Percentiles rank a stretch among this genome's conserved stretches.
Evolutionary conservation across 2,329 filamentous ascomycete genomes (phyloP).

Genomic region (Onygena corvina): DNA sequence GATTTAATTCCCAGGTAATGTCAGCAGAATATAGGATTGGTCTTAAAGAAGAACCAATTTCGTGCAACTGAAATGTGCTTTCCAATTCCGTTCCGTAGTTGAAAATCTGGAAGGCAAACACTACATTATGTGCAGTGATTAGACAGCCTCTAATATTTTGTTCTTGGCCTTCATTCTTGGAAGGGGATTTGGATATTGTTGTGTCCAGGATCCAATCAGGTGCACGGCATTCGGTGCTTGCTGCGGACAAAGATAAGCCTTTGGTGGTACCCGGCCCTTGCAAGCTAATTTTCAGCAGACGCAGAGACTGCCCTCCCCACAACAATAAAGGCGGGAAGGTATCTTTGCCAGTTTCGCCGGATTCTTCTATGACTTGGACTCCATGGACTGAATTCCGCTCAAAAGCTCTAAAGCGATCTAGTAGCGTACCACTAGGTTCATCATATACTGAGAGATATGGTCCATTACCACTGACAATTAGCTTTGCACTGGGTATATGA

Average conservation of each 20-base stretch:
- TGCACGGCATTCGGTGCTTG: slow-evolving; percentile 36
- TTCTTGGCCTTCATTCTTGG: slow-evolving; percentile 17
- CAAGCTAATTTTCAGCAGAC: slow-evolving; percentile 26
- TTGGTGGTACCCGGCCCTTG: slow-evolving; percentile 10
- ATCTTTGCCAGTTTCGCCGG: slow-evolving; percentile 12
- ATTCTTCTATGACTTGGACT: slow-evolving; percentile 20
- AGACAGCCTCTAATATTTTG: slow-evolving; percentile 42
- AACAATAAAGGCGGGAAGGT: slow-evolving; percentile 35
- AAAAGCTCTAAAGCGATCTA: slow-evolving; percentile 24
- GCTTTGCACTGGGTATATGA: slow-evolving; percentile 18
- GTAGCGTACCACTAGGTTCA: slow-evolving; percentile 22
- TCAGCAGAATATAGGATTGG: slow-evolving; percentile 83
- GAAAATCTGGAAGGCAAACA: slow-evolving; percentile 42
- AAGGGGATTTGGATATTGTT: slow-evolving; percentile 35
- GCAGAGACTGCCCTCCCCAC: slow-evolving; percentile 57
- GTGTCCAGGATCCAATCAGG: slow-evolving; percentile 71
- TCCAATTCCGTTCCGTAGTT: slow-evolving; percentile 13
- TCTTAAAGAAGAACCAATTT: slow-evolving; percentile 46
- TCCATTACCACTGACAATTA: slow-evolving; percentile 32
- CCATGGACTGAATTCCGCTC: slow-evolving; percentile 31
- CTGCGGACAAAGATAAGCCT: slow-evolving; percentile 19
- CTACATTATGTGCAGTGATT: slow-evolving; percentile 78
- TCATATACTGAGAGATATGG: slow-evolving; percentile 26
- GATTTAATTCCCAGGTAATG: slow-evolving; percentile 50
- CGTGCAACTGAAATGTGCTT: slow-evolving; percentile 21